Conservation (phyloP, 2,329 filamentous ascomycete species). For the Juglanconis juglandina region DNA sequence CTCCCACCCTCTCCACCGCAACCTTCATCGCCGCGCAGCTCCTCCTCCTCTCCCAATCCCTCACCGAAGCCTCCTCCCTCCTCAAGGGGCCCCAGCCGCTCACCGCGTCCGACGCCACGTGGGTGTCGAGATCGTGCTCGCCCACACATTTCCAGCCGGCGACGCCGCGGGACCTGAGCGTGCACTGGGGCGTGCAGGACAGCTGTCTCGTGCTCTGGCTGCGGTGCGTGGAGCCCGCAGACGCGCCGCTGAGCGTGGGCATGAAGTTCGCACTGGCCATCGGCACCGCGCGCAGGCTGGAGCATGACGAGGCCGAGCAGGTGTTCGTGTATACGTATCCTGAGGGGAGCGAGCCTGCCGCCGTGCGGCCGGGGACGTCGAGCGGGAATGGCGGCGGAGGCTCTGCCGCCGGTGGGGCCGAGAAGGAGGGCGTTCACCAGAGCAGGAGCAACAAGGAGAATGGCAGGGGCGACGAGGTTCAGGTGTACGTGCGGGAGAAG, state of each 20-base stretch:
- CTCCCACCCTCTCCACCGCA: slow-evolving; percentile 35
- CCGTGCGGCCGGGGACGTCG: background rate
- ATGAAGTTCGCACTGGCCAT: slow-evolving; percentile 70
- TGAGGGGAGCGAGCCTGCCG: slow-evolving; percentile 1
- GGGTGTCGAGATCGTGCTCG: slow-evolving; percentile 43
- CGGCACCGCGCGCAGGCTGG: slow-evolving; percentile 58
- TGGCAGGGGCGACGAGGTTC: slow-evolving; percentile 41
- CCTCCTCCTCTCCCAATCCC: slow-evolving; percentile 51
- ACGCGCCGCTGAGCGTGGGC: slow-evolving; percentile 56
- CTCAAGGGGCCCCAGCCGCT: slow-evolving; percentile 51
- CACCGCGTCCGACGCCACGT: slow-evolving; percentile 36
- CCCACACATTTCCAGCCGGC: slow-evolving; percentile 42
- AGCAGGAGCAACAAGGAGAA: background rate
- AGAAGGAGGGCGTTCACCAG: background rate
- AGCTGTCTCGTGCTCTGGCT: slow-evolving; percentile 67
- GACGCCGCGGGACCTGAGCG: slow-evolving; percentile 62
- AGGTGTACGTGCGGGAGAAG: slow-evolving; percentile 87
- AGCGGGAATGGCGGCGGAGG: background rate
- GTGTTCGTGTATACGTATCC: slow-evolving; percentile 59
- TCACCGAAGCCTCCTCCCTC: slow-evolving; percentile 48
- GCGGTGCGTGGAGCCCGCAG: slow-evolving; percentile 66
- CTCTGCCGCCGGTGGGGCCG: slow-evolving; percentile 22
- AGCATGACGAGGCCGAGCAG: slow-evolving; percentile 77
- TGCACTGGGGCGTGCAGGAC: slow-evolving; percentile 69
- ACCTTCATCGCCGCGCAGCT: slow-evolving; percentile 54